Evolutionary conservation across 192 early-diverging fungal species (phyloP).

Genomic region (Chytriomyces sp.): DNA sequence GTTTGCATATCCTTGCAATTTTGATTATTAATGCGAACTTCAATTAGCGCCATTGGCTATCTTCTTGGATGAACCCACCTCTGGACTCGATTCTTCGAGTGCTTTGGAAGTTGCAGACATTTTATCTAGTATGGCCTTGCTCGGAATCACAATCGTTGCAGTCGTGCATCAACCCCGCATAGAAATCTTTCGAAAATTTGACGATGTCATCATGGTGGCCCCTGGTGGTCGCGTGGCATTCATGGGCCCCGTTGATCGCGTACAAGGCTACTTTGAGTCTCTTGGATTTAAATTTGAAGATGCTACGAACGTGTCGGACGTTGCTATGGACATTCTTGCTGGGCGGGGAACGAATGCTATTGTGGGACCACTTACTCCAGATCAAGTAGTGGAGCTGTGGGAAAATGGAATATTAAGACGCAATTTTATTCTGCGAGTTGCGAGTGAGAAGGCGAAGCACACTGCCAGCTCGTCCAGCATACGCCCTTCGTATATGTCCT

Average conservation of each 20-base stretch:
- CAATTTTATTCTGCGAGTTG: not conserved
- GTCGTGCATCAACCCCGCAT: constrained; percentile 85
- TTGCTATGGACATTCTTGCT: constrained; percentile 53
- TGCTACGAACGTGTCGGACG: constrained; percentile 43
- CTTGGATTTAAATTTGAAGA: constrained; percentile 38
- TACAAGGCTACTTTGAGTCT: constrained; percentile 39
- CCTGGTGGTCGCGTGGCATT: constrained; percentile 67
- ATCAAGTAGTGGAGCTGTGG: constrained; percentile 26
- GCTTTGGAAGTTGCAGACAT: constrained; percentile 72
- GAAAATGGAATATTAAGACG: constrained; percentile 17
- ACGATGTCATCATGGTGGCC: constrained; percentile 73
- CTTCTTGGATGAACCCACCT: constrained; percentile 89
- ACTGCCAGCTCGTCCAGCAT: no score
- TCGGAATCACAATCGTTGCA: constrained; percentile 64
- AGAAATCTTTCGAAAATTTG: constrained; percentile 80
- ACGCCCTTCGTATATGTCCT: no score
- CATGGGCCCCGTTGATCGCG: constrained; percentile 32
- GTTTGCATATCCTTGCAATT: not conserved
- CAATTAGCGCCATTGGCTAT: constrained; percentile 69
- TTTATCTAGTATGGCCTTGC: constrained; percentile 73
- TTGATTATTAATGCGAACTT: not conserved
- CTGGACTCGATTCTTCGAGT: constrained; percentile 73
- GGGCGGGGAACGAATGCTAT: constrained; percentile 35
- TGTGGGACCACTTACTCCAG: not conserved
- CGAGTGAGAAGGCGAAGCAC: not conserved